phyloP scores from a whole-genome alignment of 129 eudicot species.

The Solidago caesia region DNA sequence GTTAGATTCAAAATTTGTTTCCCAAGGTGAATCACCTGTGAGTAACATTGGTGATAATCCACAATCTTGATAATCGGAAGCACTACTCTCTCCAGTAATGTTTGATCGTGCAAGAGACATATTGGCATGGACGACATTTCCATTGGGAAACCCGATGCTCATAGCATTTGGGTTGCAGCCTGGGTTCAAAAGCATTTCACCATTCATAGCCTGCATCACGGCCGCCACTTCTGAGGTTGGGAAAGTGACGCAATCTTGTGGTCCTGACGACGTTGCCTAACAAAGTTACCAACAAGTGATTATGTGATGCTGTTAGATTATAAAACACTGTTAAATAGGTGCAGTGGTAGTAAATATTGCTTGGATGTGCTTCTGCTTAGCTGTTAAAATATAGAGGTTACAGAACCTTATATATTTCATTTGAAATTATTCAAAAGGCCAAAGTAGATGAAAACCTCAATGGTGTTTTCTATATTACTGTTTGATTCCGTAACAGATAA shows the following conservation, averaged over 20 bases:
- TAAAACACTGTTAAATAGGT: too few relatives aligned
- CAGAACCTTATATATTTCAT: too few relatives aligned
- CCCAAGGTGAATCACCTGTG: slow-evolving; percentile 60
- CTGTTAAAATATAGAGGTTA: too few relatives aligned
- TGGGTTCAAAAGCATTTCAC: slow-evolving; percentile 48
- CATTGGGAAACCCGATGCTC: slow-evolving; percentile 42
- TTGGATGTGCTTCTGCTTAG: too few relatives aligned
- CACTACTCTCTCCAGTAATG: slow-evolving; percentile 61
- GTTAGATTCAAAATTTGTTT: slow-evolving; percentile 47
- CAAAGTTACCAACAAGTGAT: slow-evolving; percentile 13
- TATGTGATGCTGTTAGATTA: too few relatives aligned
- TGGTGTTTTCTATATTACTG: slow-evolving; percentile 42
- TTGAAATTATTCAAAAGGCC: not conserved
- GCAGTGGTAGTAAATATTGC: too few relatives aligned
- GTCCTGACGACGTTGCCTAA: slow-evolving; percentile 56
- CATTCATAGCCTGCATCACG: slow-evolving; percentile 44
- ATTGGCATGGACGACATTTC: slow-evolving; percentile 30
- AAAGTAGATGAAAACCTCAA: slow-evolving; percentile 43
- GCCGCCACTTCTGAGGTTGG: slow-evolving; percentile 41
- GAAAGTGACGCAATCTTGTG: slow-evolving; percentile 51
- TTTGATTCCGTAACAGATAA: slow-evolving; percentile 50
- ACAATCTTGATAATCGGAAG: slow-evolving; percentile 65
- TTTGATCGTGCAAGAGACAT: slow-evolving; percentile 50
- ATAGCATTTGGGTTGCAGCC: slow-evolving; percentile 39
- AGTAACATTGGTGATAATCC: slow-evolving; percentile 59